phyloP scores from a whole-genome alignment of 2,329 filamentous ascomycete genomes.

The Colletotrichum lini region DNA sequence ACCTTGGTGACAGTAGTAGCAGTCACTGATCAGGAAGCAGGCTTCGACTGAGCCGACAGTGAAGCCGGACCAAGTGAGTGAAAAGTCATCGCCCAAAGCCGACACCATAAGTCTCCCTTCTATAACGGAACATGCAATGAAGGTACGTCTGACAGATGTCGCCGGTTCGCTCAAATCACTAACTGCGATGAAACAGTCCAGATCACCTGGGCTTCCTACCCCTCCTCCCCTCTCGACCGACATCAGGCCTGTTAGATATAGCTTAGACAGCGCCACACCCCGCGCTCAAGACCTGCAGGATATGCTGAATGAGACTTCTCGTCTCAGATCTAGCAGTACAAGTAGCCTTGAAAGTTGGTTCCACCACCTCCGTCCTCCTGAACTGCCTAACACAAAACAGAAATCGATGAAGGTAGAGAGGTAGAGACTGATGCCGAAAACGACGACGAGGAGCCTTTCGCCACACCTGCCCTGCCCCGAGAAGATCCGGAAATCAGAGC shows the following conservation, averaged over 20 bases:
- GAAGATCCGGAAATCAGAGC: slow-evolving; percentile 75
- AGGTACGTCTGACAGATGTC: slow-evolving; percentile 49
- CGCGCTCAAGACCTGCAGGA: slow-evolving; percentile 87
- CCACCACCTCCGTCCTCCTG: not conserved
- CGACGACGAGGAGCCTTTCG: slow-evolving; percentile 66
- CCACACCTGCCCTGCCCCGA: slow-evolving; percentile 56
- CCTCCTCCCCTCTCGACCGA: slow-evolving; percentile 84
- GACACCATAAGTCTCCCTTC: slow-evolving; percentile 55
- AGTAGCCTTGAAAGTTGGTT: slow-evolving; percentile 82
- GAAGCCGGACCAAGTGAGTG: slow-evolving; percentile 53
- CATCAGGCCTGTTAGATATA: slow-evolving; percentile 76
- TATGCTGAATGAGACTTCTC: slow-evolving; percentile 70
- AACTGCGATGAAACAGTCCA: slow-evolving; percentile 45
- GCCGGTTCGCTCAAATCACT: not conserved
- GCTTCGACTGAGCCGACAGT: slow-evolving; percentile 57
- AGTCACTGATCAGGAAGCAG: slow-evolving; percentile 52
- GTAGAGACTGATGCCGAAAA: slow-evolving; percentile 69
- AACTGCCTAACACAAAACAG: slow-evolving; percentile 54
- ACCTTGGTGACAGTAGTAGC: not conserved
- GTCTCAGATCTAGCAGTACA: slow-evolving; percentile 75
- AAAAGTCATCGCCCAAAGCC: slow-evolving; percentile 55
- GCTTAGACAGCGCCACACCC: slow-evolving; percentile 80
- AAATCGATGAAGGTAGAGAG: slow-evolving; percentile 70
- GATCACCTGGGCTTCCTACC: slow-evolving; percentile 62
- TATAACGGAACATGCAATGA: slow-evolving; percentile 52